phyloP scores from a whole-genome alignment of 2,329 filamentous ascomycete species.

The Pestalotiopsis sp. region DNA sequence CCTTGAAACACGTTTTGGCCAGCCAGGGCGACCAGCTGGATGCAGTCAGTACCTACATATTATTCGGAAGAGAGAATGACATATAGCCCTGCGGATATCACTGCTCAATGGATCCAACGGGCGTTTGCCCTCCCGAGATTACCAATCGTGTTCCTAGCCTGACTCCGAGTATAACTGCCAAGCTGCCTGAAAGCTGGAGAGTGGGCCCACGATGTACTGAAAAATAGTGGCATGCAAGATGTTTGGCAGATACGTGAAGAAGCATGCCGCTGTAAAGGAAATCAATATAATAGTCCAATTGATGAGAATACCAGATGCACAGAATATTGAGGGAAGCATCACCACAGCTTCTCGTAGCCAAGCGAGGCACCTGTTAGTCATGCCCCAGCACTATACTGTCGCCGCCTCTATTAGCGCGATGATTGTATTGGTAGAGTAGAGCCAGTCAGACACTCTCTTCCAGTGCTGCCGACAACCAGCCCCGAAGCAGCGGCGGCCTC shows the following conservation, averaged over 20 bases:
- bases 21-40: conserved; percentile 4
- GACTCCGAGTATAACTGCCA: not conserved
- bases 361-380: not conserved
- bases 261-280: not conserved
- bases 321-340: not conserved
- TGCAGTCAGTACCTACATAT: not conserved
- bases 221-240: not conserved
- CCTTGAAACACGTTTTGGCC: conserved; percentile 16
- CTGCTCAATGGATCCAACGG: conserved; percentile 4
- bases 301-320: not conserved
- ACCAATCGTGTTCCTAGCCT: not conserved
- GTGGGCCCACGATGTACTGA: not conserved
- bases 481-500: not conserved
- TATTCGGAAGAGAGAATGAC: conserved; percentile 3
- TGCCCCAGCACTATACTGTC: not conserved
- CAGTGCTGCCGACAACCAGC: not conserved
- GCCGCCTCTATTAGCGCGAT: not conserved
- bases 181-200: not conserved
- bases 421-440: not conserved
- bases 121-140: conserved; percentile 13
- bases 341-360: not conserved
- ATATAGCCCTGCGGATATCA: not conserved
- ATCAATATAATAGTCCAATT: not conserved
- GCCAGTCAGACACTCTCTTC: not conserved
- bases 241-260: not conserved